These are phyloP conservation scores for Irpex sp. DNA, from an alignment of 1,284 basidiomycete species.

Conservation along the genomic window DNA sequence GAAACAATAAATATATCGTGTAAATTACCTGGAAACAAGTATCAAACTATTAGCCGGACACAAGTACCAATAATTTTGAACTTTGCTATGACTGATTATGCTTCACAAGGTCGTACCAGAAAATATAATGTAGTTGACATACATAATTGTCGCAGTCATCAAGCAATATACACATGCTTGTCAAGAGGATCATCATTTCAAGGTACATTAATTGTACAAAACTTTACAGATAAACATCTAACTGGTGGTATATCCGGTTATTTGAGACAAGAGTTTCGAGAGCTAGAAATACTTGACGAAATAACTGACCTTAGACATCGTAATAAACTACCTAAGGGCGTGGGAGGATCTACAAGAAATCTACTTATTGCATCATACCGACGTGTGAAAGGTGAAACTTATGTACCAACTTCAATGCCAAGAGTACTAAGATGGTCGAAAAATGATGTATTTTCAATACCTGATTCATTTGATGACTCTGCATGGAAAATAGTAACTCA, in stretches of 20 bases:
- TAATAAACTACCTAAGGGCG: constrained; percentile 21
- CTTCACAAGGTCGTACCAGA: constrained; percentile 24
- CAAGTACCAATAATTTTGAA: constrained; percentile 46
- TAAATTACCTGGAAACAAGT: constrained; percentile 34
- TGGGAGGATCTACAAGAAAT: constrained; percentile 24
- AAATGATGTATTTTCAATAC: neutral
- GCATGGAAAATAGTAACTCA: neutral
- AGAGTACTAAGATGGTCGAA: too few species aligned
- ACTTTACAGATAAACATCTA: constrained; percentile 32
- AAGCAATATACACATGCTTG: constrained; percentile 23
- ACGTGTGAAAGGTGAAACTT: neutral
- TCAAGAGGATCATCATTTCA: constrained; percentile 17
- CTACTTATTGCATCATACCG: constrained; percentile 20
- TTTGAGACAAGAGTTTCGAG: constrained; percentile 38
- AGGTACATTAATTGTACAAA: constrained; percentile 40
- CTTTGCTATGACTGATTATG: constrained; percentile 41
- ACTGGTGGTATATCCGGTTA: constrained; percentile 22
- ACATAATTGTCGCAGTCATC: constrained; percentile 14
- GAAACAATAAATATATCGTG: constrained; percentile 21
- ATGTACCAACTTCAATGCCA: constrained; percentile 1
- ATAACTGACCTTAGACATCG: constrained; percentile 33
- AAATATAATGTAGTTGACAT: constrained; percentile 18
- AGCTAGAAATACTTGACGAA: constrained; percentile 40
- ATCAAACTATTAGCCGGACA: constrained; percentile 27
- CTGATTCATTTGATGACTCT: neutral